phyloP scores from a whole-genome alignment of 148 eudicot species.

The Bassia scoparia region DNA sequence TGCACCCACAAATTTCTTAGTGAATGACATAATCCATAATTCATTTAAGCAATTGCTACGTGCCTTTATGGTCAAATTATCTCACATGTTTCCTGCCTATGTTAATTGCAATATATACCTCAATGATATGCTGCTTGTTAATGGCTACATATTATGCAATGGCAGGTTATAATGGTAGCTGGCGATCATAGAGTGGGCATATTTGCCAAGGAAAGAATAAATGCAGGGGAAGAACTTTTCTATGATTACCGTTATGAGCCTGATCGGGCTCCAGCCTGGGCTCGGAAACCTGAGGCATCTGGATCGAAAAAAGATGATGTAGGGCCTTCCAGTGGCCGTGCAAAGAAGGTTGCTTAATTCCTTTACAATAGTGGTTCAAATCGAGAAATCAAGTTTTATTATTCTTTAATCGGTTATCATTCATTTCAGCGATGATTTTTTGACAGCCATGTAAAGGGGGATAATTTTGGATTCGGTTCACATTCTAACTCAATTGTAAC shows the following conservation, averaged over 20 bases:
- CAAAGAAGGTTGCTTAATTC: slow-evolving; percentile 70
- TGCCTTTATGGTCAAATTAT: too few relatives aligned
- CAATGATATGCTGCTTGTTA: too few relatives aligned
- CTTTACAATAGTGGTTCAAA: background rate
- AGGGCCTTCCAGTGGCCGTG: slow-evolving; percentile 75
- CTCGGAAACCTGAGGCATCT: slow-evolving; percentile 74
- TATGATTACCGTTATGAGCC: slow-evolving; percentile 91
- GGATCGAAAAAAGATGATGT: slow-evolving; percentile 76
- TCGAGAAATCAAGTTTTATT: slow-evolving; percentile 11
- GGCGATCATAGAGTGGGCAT: slow-evolving; percentile 99
- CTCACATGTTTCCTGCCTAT: too few relatives aligned
- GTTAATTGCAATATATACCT: too few relatives aligned
- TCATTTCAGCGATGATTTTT: slow-evolving; percentile 11
- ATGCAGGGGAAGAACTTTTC: slow-evolving; percentile 86
- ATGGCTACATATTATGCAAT: background rate
- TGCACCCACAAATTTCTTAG: too few relatives aligned
- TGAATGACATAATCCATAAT: too few relatives aligned
- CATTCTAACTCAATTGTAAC: slow-evolving; percentile 28
- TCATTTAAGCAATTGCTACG: too few relatives aligned
- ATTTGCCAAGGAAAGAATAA: slow-evolving; percentile 85
- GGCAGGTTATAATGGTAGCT: slow-evolving; percentile 89
- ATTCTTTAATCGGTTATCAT: slow-evolving; percentile 27
- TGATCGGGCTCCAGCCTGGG: slow-evolving; percentile 97
- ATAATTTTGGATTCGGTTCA: slow-evolving; percentile 22
- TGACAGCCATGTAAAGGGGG: slow-evolving; percentile 17